These are phyloP conservation scores for Ascoidea rubescens DNA, from an alignment of 805 yeast species.

Conservation along the genomic window DNA sequence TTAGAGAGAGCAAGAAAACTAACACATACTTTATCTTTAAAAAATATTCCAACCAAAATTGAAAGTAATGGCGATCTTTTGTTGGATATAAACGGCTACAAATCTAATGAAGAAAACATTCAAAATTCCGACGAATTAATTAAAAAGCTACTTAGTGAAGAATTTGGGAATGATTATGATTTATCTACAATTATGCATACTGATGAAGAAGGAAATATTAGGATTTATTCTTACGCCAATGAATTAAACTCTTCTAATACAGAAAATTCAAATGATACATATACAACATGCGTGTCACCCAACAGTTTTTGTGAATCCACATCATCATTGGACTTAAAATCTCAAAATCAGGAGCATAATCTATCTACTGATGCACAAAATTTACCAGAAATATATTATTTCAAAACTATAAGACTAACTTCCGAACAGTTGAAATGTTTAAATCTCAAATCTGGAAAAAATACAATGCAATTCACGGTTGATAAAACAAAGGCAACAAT, in stretches of 20 bases:
- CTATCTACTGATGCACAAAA: not conserved
- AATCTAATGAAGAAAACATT: conserved; percentile 67
- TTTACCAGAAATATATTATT: conserved; percentile 27
- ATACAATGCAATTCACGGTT: conserved; percentile 65
- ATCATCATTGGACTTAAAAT: not conserved
- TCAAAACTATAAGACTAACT: conserved; percentile 80
- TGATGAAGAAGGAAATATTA: conserved; percentile 55
- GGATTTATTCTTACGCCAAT: conserved; percentile 23
- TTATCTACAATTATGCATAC: conserved; percentile 31
- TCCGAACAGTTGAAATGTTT: conserved; percentile 75
- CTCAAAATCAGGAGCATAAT: conserved; percentile 11
- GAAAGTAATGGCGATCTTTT: conserved; percentile 84
- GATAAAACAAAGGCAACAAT: conserved; percentile 73
- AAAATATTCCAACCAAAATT: conserved; percentile 76
- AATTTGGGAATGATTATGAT: conserved; percentile 43
- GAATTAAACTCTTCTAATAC: conserved; percentile 15
- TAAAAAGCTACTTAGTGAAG: conserved; percentile 61
- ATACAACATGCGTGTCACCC: conserved; percentile 12
- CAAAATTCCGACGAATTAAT: conserved; percentile 66
- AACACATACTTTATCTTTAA: conserved; percentile 47
- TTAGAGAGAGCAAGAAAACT: conserved; percentile 48
- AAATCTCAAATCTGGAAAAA: conserved; percentile 64
- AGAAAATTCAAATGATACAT: conserved; percentile 1
- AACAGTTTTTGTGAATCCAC: not conserved
- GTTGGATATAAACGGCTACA: conserved; percentile 92